Base-by-base conservation (phyloP, 805 yeast species). In the Zygoascus biomembranicola region DNA sequence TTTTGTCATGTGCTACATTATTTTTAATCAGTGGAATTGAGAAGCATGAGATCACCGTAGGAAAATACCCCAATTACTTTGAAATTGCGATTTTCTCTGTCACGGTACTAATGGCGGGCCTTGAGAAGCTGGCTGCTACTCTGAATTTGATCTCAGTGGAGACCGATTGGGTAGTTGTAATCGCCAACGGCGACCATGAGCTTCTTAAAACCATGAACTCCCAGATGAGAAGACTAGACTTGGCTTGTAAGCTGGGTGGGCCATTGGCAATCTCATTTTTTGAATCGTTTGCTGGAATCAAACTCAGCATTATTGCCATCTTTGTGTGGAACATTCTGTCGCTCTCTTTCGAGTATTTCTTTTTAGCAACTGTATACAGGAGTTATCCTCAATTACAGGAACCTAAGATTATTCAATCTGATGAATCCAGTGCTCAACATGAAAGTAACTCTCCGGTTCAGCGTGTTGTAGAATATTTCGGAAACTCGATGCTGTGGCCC, bases 111-210 rank as follows among this genome's bases (percentile, higher is more conserved):
- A 32, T 68, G 47, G 76, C 73, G 2, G 63, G 71, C 43, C 61
- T 66, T 16, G 75, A 72, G 56, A 66, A 62, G 44, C 57, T 69
- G 16, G 64, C 65, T 49, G 59, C 71, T 3, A 63, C 68, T 43
- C 61, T 70, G 32, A 73, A 73, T 56, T 65, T 64, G 32, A 66
- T 73, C n/a, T 58, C 73, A 3, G 69, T 72, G 16, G 73, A 70
- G 43, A 61, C 75, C 37, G 76, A 72, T 56, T 72, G 76, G 76
- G 66, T 73, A 1, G 70, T 70, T 3, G 73, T 67, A 10, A 68
- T 72, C 19, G 63, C 66, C 1, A 61, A 63, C 41, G 48, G 56
- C 63, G 67, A 54, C 50, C 59, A 26, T 57, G 51, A 5, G 57
- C 59, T 43, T 47, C 41, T 71, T 43, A 55, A 63, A 10, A 55